Evolutionary conservation across 1,139 yeast species (phyloP).

Genomic region (Sugiyamaella pinicola): DNA sequence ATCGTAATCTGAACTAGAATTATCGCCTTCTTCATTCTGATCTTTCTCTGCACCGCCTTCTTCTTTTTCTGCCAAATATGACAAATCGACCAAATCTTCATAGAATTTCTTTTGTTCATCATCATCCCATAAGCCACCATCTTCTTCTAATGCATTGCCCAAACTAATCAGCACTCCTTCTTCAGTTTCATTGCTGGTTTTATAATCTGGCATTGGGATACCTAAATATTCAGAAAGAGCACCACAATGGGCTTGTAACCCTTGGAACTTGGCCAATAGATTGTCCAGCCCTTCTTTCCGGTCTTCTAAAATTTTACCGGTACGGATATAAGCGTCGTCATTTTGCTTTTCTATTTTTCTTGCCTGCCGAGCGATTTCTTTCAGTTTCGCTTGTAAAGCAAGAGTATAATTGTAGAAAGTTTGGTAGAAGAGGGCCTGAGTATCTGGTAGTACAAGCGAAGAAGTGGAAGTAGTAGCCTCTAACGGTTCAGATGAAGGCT

Average conservation of each 20-base stretch:
- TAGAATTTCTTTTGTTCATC: slow-evolving; percentile 67
- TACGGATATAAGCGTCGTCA: slow-evolving; percentile 60
- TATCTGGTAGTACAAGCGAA: slow-evolving; percentile 29
- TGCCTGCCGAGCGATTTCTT: slow-evolving; percentile 44
- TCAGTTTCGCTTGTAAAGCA: slow-evolving; percentile 48
- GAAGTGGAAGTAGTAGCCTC: background rate
- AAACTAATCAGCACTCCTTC: slow-evolving; percentile 34
- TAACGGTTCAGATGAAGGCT: background rate
- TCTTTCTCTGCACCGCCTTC: slow-evolving; percentile 24
- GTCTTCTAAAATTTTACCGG: slow-evolving; percentile 65
- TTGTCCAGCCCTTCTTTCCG: slow-evolving; percentile 49
- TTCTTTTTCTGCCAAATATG: slow-evolving; percentile 26
- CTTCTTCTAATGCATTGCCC: slow-evolving; percentile 37
- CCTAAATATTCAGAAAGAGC: slow-evolving; percentile 50
- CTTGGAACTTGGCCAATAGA: slow-evolving; percentile 47
- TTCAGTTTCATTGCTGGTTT: slow-evolving; percentile 32
- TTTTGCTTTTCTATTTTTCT: slow-evolving; percentile 47
- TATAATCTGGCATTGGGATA: slow-evolving; percentile 43
- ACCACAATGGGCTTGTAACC: slow-evolving; percentile 50
- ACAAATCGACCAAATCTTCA: slow-evolving; percentile 47
- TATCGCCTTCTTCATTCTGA: slow-evolving; percentile 36
- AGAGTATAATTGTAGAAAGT: slow-evolving; percentile 54
- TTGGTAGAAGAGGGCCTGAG: slow-evolving; percentile 37
- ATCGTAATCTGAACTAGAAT: slow-evolving; percentile 28
- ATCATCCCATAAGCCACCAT: slow-evolving; percentile 60